Percentiles rank a stretch among this genome's conserved stretches.
These are phyloP conservation scores for Trametes coccinea DNA, from an alignment of 768 basidiomycete species.

Conservation along the genomic window DNA sequence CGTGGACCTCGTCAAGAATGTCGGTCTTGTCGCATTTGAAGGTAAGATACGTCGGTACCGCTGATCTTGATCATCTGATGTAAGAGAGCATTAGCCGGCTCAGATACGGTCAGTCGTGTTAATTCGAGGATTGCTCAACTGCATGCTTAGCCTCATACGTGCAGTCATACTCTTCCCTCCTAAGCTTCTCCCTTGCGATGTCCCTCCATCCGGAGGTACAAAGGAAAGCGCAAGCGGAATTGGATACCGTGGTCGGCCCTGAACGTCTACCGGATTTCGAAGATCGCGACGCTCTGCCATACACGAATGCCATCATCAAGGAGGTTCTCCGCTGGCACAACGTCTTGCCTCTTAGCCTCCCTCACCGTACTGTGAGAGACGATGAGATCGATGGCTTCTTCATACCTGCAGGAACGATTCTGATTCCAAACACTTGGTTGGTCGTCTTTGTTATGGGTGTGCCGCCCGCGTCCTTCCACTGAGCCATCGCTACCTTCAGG, in stretches of 20 bases:
- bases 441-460: not conserved
- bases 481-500: not conserved
- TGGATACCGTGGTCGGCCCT: constrained; percentile 30
- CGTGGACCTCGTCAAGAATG: too few relatives aligned
- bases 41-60: too few relatives aligned
- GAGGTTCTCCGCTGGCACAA: constrained; percentile 30
- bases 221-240: constrained; percentile 29
- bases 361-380: constrained; percentile 22
- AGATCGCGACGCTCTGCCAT: constrained; percentile 28
- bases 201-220: constrained; percentile 30
- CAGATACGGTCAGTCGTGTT: constrained; percentile 52
- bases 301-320: constrained; percentile 27
- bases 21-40: too few relatives aligned
- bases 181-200: constrained; percentile 35
- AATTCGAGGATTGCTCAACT: not conserved
- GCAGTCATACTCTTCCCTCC: constrained; percentile 28
- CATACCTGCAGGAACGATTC: constrained; percentile 31
- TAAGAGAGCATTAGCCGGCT: constrained; percentile 39
- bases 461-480: not conserved
- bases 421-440: constrained; percentile 15
- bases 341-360: constrained; percentile 24
- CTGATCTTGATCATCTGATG: too few relatives aligned
- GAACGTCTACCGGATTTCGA: constrained; percentile 29
- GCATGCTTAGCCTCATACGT: not conserved
- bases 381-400: constrained; percentile 28